These are phyloP conservation scores for Cordyceps cateniannulata DNA, from an alignment of 2,329 filamentous ascomycete species.

Conservation along the genomic window DNA sequence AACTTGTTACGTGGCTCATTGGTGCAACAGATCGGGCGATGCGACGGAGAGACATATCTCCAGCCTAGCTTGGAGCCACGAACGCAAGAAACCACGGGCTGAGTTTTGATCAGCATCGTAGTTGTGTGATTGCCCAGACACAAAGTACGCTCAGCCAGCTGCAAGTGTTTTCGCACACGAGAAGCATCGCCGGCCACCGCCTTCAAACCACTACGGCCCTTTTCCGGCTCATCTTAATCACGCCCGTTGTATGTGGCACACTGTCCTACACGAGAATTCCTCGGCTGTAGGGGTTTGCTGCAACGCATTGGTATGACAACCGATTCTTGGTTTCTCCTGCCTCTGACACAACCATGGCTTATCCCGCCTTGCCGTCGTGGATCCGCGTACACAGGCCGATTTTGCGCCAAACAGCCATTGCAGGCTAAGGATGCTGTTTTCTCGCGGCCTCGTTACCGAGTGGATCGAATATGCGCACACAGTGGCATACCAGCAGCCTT, in stretches of 20 bases:
- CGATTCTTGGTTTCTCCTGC: background rate
- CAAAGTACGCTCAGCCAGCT: background rate
- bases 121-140: background rate
- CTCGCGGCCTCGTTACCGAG: conserved; percentile 7
- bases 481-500: background rate
- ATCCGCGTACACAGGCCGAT: background rate
- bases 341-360: background rate
- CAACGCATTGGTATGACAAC: background rate
- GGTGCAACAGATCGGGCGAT: background rate
- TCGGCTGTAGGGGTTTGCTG: background rate
- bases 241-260: background rate
- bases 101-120: background rate
- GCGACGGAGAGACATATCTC: conserved; percentile 1
- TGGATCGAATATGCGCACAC: background rate
- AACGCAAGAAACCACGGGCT: background rate
- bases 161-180: background rate
- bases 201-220: background rate
- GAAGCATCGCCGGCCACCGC: background rate
- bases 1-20: background rate
- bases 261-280: background rate
- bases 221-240: background rate
- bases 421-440: background rate
- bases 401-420: background rate
- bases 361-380: background rate
- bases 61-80: background rate